Conservation (phyloP, 2,329 filamentous ascomycete genomes). For the Cercospora sp. region DNA sequence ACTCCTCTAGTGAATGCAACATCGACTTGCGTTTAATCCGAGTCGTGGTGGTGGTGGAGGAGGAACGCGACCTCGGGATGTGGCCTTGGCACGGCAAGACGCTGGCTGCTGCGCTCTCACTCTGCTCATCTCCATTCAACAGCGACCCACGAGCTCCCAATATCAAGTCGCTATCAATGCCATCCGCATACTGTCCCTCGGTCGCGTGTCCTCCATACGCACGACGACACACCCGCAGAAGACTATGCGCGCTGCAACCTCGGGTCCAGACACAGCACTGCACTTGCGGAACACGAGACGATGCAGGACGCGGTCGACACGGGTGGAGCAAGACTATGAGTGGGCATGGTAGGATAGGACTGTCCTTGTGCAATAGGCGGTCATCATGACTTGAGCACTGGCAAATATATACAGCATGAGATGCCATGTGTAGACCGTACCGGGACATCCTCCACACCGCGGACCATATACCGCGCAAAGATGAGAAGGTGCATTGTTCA, state of each 20-base stretch:
- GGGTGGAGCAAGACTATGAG: not conserved
- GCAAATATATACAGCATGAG: not conserved
- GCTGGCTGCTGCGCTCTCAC: not conserved
- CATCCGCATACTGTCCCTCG: not conserved
- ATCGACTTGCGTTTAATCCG: not conserved
- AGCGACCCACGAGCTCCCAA: not conserved
- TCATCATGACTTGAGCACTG: not conserved
- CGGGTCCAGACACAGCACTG: not conserved
- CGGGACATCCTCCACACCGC: not conserved
- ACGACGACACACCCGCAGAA: not conserved
- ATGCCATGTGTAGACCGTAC: not conserved
- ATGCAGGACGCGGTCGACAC: not conserved
- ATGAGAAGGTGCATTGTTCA: not conserved
- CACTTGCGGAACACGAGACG: not conserved
- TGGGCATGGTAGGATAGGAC: not conserved
- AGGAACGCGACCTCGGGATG: not conserved
- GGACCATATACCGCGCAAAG: not conserved
- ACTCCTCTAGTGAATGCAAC: not conserved
- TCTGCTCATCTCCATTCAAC: not conserved
- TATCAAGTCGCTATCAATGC: not conserved
- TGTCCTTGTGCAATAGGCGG: not conserved
- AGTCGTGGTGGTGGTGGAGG: not conserved
- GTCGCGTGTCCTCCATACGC: not conserved
- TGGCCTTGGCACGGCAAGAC: not conserved
- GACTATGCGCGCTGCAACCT: not conserved